These are phyloP conservation scores for Hymenoscyphus albidus DNA, from an alignment of 2,329 filamentous ascomycete genomes.

Conservation along the genomic window DNA sequence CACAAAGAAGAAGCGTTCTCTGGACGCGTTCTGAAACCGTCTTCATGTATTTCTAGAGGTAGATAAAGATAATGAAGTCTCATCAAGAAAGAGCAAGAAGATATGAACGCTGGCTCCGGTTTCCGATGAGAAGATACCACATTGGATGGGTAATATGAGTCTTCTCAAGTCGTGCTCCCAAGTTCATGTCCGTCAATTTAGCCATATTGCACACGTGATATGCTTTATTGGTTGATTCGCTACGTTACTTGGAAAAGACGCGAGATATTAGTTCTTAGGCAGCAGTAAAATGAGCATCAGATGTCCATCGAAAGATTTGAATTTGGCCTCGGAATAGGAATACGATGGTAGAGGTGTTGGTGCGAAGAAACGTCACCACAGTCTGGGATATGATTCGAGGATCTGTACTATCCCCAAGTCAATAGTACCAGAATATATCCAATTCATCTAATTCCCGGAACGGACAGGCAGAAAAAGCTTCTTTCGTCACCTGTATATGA, in stretches of 20 bases:
- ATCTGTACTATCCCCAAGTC: background rate
- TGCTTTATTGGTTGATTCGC: background rate
- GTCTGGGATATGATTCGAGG: background rate
- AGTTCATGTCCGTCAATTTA: background rate
- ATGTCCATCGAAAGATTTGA: background rate
- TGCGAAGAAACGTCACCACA: background rate
- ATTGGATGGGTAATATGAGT: conserved; percentile 4
- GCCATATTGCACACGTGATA: conserved; percentile 9
- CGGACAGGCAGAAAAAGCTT: conserved; percentile 3
- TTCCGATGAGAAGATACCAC: background rate
- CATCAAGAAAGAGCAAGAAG: background rate
- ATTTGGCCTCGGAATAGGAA: background rate
- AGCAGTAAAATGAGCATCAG: background rate
- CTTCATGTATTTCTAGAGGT: background rate
- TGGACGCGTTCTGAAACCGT: background rate
- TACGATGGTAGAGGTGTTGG: background rate
- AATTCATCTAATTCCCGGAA: background rate
- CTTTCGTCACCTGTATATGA: conserved; percentile 8
- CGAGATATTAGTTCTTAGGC: background rate
- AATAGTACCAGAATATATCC: background rate
- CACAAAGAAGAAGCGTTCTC: background rate
- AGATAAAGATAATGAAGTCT: background rate
- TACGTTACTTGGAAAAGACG: background rate
- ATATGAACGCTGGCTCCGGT: background rate
- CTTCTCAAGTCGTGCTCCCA: background rate